Evolutionary conservation across 179 eudicot species (phyloP), one percentile per base, ranked within the genome.

Genomic region (Beta lomatogona): DNA sequence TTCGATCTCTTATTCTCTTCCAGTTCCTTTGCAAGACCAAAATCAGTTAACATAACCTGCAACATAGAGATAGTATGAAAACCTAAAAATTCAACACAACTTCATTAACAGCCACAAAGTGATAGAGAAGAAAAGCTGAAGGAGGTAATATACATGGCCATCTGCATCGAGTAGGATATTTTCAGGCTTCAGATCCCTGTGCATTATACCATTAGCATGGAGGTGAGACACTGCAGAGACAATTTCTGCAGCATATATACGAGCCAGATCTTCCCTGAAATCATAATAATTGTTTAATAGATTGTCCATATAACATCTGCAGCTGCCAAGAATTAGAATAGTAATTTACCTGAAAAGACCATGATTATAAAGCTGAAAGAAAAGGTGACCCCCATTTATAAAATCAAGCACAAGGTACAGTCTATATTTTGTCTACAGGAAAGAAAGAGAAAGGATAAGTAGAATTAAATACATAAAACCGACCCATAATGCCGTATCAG

Each of bases 311-410:
- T 21, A 70, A 60, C 44, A 46, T 44, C 69, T 36, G 22, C 52
- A 82, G 31, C 18, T 22, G 31, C 31, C 71, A 71, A 80, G 71
- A 45, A 41, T 19, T 5, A 61, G 44, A 54, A 69, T 0, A 6
- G 18, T 18, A 31, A 44, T 54, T 44, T 86, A 94, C 98, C 94
- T 91, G 89, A 93, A 95, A 65, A 95, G 94, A 73, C 98, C 98
- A 2, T 95, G 97, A 77, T 88, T 88, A 53, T 89, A 88, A 57
- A 95, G 97, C 88, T 93, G 98, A 83, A 95, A 95, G 87, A 93
- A 95, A 63, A 95, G 93, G 79, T 93, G 97, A 71, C 98, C 98
- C 55, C 98, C 98, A 73, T 95, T 95, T 61, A 95, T 83, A 76
- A 93, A 95, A 82, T 95, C 95, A 76, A 93, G 88, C 80, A 95